phyloP scores from a whole-genome alignment of 169 alveolate species.

The Plasmodium billcollinsi region DNA sequence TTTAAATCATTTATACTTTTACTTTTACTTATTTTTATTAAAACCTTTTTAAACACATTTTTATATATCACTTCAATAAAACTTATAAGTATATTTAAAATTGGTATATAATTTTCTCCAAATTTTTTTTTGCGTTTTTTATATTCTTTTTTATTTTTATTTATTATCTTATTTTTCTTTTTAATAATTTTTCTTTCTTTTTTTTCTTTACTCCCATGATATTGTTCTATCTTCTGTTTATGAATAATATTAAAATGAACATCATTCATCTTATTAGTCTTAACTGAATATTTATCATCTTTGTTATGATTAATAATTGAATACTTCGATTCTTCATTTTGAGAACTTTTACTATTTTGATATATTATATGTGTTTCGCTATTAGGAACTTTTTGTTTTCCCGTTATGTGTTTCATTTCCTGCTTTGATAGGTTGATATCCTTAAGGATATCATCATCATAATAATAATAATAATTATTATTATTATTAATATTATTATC shows the following conservation, averaged over 20 bases:
- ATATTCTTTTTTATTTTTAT: constrained; percentile 8
- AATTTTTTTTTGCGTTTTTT: background rate
- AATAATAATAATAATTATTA: too few species aligned
- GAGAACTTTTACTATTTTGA: too few species aligned
- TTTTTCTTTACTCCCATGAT: background rate
- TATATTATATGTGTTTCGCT: too few species aligned
- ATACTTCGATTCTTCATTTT: too few species aligned
- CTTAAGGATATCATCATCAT: too few species aligned
- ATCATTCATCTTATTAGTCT: background rate
- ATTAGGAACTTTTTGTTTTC: too few species aligned
- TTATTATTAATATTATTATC: too few species aligned
- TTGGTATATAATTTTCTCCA: constrained; percentile 1
- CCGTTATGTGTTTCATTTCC: too few species aligned
- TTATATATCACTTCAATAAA: constrained; percentile 48
- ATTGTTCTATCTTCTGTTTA: constrained; percentile 11
- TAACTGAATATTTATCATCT: background rate
- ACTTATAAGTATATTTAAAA: constrained; percentile 23
- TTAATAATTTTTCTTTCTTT: background rate
- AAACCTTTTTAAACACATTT: constrained; percentile 62
- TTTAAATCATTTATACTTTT: constrained; percentile 65
- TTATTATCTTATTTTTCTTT: background rate
- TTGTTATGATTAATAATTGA: background rate
- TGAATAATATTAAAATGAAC: constrained; percentile 17
- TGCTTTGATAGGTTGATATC: too few species aligned
- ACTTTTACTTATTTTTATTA: constrained; percentile 43